Percentiles rank a stretch among this genome's conserved stretches.
Evolutionary conservation across 768 basidiomycete species (phyloP).

Genomic region (Lanmaoa pseudosensibilis): DNA sequence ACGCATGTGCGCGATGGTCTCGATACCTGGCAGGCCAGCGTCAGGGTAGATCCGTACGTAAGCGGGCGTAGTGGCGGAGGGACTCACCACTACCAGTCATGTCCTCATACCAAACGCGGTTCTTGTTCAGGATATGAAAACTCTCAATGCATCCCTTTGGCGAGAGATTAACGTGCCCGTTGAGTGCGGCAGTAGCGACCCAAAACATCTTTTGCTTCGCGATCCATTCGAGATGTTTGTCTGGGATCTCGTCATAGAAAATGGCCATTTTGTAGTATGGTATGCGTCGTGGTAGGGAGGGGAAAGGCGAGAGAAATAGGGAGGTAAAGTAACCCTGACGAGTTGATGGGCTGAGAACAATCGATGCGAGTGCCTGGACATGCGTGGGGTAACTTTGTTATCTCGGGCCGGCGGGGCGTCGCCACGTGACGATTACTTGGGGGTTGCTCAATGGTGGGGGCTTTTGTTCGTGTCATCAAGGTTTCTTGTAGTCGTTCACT

Average conservation of each 20-base stretch:
- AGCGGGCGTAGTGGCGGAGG: not conserved
- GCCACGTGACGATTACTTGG: too few species aligned
- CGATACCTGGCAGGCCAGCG: conserved; percentile 40
- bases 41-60: not conserved
- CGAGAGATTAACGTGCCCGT: conserved; percentile 67
- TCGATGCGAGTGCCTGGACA: too few species aligned
- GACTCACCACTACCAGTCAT: conserved; percentile 63
- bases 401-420: not conserved
- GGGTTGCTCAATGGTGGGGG: too few species aligned
- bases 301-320: not conserved
- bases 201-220: conserved; percentile 65
- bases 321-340: not conserved
- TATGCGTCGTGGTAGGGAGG: not conserved
- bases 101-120: conserved; percentile 72
- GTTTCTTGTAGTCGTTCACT: too few species aligned
- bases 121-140: conserved; percentile 57
- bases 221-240: conserved; percentile 56
- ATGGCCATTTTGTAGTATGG: conserved; percentile 46
- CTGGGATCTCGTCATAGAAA: conserved; percentile 56
- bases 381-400: too few species aligned
- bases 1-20: conserved; percentile 60
- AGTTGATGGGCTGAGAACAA: too few species aligned
- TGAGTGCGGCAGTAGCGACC: conserved; percentile 67
- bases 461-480: too few species aligned
- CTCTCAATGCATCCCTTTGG: conserved; percentile 62